Percentiles rank a stretch among this genome's conserved stretches.
These are phyloP conservation scores for Arbutus unedo DNA, from an alignment of 148 eudicot genomes.

Conservation along the genomic window DNA sequence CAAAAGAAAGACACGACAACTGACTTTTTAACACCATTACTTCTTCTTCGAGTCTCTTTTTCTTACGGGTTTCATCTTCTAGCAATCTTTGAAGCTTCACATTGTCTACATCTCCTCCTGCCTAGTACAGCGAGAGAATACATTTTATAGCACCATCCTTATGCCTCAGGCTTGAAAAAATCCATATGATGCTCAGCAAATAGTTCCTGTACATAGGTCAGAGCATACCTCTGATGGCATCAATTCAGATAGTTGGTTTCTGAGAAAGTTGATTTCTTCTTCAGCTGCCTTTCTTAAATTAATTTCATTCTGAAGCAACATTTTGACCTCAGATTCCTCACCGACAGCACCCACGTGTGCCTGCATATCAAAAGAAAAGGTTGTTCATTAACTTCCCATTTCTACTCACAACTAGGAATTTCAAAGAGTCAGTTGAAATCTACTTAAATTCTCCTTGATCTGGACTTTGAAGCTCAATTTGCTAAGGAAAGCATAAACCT, in stretches of 20 bases:
- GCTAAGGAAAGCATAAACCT: not conserved
- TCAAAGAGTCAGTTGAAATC: constrained; percentile 1
- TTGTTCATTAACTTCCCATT: constrained; percentile 7
- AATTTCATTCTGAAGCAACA: constrained; percentile 63
- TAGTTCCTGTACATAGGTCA: constrained; percentile 1
- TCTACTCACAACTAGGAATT: constrained; percentile 15
- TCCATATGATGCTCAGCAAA: constrained; percentile 10
- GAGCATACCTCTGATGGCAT: constrained; percentile 57
- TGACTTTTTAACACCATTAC: constrained; percentile 66
- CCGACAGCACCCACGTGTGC: constrained; percentile 25
- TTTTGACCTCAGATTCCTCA: constrained; percentile 49
- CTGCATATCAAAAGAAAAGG: constrained; percentile 28
- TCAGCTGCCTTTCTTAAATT: constrained; percentile 58
- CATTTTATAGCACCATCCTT: constrained; percentile 19
- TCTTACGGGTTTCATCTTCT: constrained; percentile 62
- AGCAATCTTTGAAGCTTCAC: constrained; percentile 59
- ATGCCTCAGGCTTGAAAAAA: not conserved
- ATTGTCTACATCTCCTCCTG: constrained; percentile 53
- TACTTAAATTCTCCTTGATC: not conserved
- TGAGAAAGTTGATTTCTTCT: constrained; percentile 58
- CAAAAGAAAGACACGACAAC: constrained; percentile 27
- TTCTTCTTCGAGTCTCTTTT: constrained; percentile 72
- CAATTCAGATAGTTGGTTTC: constrained; percentile 41
- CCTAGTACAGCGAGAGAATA: constrained; percentile 38
- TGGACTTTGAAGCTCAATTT: not conserved